Percentiles rank a stretch among this genome's conserved stretches.
These are phyloP conservation scores for Alternaria postmessia DNA, from an alignment of 2,329 filamentous ascomycete genomes.

Conservation along the genomic window DNA sequence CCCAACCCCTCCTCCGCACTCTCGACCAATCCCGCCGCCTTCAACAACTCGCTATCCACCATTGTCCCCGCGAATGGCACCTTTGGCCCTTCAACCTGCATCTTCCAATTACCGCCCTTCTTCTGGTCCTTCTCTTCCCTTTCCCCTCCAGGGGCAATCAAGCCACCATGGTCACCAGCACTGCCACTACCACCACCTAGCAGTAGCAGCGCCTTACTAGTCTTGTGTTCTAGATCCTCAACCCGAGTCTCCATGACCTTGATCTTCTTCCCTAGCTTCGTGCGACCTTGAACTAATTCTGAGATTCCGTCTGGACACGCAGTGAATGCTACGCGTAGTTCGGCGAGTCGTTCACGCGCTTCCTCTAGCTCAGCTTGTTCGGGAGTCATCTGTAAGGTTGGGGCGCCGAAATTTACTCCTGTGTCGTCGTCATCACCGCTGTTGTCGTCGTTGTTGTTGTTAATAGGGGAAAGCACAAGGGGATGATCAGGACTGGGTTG, in stretches of 20 bases:
- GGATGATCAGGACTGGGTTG: constrained; percentile 28
- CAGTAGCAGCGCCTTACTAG: neutral
- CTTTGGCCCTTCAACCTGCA: constrained; percentile 27
- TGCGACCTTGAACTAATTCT: constrained; percentile 26
- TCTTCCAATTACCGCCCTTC: constrained; percentile 29
- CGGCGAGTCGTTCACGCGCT: constrained; percentile 13
- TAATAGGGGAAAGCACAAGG: constrained; percentile 16
- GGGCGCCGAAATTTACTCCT: neutral
- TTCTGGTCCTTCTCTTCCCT: constrained; percentile 25
- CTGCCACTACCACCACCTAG: constrained; percentile 7
- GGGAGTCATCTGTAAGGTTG: constrained; percentile 23
- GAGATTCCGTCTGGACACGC: constrained; percentile 26
- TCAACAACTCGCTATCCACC: constrained; percentile 43
- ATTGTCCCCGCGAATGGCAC: constrained; percentile 41
- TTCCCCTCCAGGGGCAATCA: constrained; percentile 5
- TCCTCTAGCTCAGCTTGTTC: constrained; percentile 31
- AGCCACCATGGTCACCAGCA: constrained; percentile 24
- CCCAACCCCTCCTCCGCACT: constrained; percentile 17
- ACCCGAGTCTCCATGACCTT: constrained; percentile 24
- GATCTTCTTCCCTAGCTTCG: constrained; percentile 31
- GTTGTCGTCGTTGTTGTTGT: neutral
- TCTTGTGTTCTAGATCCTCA: constrained; percentile 25
- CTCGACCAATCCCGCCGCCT: constrained; percentile 37
- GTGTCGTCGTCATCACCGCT: neutral
- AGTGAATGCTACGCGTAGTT: constrained; percentile 31